Base-by-base conservation (phyloP, 129 eudicot species). In the Apium graveolens region DNA sequence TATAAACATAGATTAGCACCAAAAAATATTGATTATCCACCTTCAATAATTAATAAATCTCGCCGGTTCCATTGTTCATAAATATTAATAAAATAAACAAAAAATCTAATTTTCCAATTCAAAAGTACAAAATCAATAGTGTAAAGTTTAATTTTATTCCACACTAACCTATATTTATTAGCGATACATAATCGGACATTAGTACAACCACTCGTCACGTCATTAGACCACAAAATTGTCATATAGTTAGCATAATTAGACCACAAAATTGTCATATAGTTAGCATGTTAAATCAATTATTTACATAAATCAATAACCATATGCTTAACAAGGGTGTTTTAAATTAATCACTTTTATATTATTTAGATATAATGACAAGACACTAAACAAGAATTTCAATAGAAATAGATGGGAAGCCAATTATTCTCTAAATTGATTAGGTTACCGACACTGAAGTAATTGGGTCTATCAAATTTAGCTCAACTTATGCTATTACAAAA, bases 141-240 rank as follows among this genome's bases (percentile, higher is more conserved):
- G n/a, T n/a, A 60, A n/a, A 26, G 68, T 10, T 60, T 60, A 60
- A 7, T 24, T n/a, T 24, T n/a, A 57, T 24, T 57, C 5, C 13
- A 55, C 29, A 24, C 29, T 24, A 55, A 7, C 62, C 3, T 55
- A 21, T 24, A 12, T 53, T 53, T 5, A n/a, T n/a, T n/a, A 57
- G 5, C 14, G 29, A 55, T n/a, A 24, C n/a, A 57, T 57, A 57
- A 57, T n/a, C n/a, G 32, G 66, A 57, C 31, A 57, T 60, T 11
- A 60, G 68, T 9, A 60, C 68, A 60, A 3, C 13, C 14, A 24
- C 68, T n/a, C 68, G 68, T 60, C 68, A n/a, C 11, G 17, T 60
- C 68, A 60, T n/a, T 60, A 60, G 68, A 60, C 68, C 68, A 26
- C 68, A 57, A 57, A 57, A n/a, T 57, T 57, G 66, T n/a, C n/a